These are phyloP conservation scores for Cardiospermum halicacabum DNA, from an alignment of 345 rosid genomes.

Conservation along the genomic window DNA sequence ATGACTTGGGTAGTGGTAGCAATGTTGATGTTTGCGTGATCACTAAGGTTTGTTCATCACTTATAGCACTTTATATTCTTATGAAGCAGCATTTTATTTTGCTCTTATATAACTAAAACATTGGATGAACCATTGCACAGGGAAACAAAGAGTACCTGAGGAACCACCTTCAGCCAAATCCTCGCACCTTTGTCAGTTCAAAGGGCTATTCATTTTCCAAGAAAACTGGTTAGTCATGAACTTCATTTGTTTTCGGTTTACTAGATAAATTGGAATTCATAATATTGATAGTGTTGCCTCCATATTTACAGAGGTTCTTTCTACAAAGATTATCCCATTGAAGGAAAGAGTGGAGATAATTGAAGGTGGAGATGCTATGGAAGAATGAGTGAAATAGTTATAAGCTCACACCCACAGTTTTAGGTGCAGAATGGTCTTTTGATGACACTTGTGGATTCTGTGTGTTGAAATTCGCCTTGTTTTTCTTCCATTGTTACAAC, in stretches of 20 bases:
- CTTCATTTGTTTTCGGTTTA: not conserved
- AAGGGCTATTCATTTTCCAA: conserved; percentile 63
- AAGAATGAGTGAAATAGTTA: conserved; percentile 36
- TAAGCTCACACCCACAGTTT: not conserved
- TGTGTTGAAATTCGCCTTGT: not conserved
- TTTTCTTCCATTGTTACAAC: conserved; percentile 5
- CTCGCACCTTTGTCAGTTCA: conserved; percentile 54
- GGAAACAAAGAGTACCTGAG: conserved; percentile 69
- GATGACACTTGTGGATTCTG: not conserved
- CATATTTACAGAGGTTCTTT: conserved; percentile 58
- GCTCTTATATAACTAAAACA: conserved; percentile 8
- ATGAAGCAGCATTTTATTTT: not conserved
- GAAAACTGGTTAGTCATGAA: conserved; percentile 51
- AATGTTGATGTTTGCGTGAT: conserved; percentile 87
- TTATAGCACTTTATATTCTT: conserved; percentile 5
- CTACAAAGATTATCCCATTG: conserved; percentile 58
- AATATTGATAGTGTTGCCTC: conserved; percentile 10
- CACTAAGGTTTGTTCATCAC: conserved; percentile 51
- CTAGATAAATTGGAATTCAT: not conserved
- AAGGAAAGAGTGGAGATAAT: conserved; percentile 46
- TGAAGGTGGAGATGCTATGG: conserved; percentile 76
- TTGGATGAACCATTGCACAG: conserved; percentile 30
- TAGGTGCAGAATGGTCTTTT: not conserved
- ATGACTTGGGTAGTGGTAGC: conserved; percentile 89
- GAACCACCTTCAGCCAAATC: conserved; percentile 77